Evolutionary conservation across 345 rosid species (phyloP).

Genomic region (Physaria fendleri): DNA sequence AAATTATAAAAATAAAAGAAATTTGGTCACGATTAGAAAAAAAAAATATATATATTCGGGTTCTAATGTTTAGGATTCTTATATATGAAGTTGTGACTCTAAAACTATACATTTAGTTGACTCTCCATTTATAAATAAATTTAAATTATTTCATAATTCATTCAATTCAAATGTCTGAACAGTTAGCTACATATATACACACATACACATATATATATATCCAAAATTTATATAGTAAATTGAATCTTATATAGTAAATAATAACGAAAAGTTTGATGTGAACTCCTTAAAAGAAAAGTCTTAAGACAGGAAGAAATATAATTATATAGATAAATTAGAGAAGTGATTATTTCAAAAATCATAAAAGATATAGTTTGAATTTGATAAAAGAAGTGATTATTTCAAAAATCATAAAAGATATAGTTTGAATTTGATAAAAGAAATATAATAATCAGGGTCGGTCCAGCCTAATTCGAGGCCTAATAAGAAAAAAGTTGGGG

Average conservation of each 20-base stretch:
- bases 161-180: neutral
- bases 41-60: no score
- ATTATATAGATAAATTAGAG: neutral
- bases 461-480: no score
- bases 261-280: neutral
- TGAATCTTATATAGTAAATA: neutral
- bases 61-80: neutral
- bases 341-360: neutral
- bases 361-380: neutral
- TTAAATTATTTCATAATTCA: neutral
- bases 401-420: neutral
- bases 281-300: neutral
- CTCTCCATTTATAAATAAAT: no score
- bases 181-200: neutral
- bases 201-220: neutral
- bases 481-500: no score
- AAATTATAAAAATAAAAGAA: neutral
- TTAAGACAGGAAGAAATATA: neutral
- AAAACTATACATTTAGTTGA: neutral
- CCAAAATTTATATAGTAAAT: neutral
- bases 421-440: neutral
- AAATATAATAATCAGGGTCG: no score
- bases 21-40: no score
- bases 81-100: neutral
- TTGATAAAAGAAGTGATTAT: neutral